Conservation (phyloP, 2,329 filamentous ascomycete genomes). For the Phyllosticta citribraziliensis region DNA sequence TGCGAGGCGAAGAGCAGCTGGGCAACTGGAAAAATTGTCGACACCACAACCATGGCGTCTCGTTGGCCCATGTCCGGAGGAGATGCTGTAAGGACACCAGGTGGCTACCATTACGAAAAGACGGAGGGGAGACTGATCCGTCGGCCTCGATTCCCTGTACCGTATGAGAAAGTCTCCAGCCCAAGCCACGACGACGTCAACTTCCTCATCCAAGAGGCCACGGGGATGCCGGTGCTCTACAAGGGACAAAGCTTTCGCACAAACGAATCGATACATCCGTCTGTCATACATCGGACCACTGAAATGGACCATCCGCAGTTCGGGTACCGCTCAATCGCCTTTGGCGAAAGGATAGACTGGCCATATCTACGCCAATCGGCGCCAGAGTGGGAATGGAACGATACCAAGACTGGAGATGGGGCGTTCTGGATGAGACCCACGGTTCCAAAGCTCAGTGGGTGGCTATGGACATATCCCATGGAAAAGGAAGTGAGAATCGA, state of each 20-base stretch:
- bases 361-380: background rate
- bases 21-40: background rate
- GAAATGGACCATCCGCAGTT: background rate
- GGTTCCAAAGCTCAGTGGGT: background rate
- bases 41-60: background rate
- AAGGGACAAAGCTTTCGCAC: background rate
- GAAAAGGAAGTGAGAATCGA: background rate
- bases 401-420: background rate
- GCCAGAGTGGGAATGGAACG: background rate
- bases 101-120: background rate
- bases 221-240: background rate
- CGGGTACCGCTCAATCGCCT: background rate
- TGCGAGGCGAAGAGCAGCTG: background rate
- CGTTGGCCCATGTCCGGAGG: background rate
- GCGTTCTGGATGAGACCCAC: background rate
- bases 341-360: background rate
- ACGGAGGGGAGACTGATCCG: background rate
- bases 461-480: background rate
- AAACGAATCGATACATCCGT: constrained; percentile 3
- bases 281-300: background rate
- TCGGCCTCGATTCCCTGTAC: background rate
- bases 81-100: background rate
- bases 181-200: background rate
- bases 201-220: background rate
- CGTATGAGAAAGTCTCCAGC: background rate